These are phyloP conservation scores for Xylariaceae sp. DNA, from an alignment of 2,329 filamentous ascomycete species.

Conservation along the genomic window DNA sequence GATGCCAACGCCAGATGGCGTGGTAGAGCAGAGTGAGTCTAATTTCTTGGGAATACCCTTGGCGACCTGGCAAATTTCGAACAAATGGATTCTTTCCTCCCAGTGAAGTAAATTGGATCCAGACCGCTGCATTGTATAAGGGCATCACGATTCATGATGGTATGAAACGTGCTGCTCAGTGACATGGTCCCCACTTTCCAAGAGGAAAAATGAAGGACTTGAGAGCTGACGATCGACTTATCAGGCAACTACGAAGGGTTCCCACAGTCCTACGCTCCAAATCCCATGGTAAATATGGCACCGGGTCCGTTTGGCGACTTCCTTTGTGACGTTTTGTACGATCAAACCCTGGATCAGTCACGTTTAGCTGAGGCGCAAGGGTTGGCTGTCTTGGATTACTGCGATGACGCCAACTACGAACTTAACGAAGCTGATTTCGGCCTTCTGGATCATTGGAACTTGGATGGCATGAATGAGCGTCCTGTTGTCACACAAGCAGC, in stretches of 20 bases:
- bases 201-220: no score
- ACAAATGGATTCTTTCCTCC: no score
- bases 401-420: conserved; percentile 44
- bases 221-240: neutral
- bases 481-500: conserved; percentile 22
- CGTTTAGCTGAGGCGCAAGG: conserved; percentile 36
- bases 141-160: no score
- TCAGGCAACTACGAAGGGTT: conserved; percentile 4
- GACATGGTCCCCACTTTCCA: no score
- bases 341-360: conserved; percentile 35
- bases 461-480: conserved; percentile 31
- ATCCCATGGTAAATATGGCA: conserved; percentile 24
- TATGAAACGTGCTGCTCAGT: no score
- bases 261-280: conserved; percentile 10
- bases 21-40: conserved; percentile 24
- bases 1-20: conserved; percentile 30
- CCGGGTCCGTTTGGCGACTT: conserved; percentile 46
- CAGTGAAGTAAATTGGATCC: no score
- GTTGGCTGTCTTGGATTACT: conserved; percentile 45
- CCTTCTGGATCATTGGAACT: conserved; percentile 45
- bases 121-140: no score
- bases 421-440: conserved; percentile 50
- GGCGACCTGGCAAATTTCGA: no score
- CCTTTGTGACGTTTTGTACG: conserved; percentile 45
- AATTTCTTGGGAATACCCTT: neutral